These are phyloP conservation scores for Plasmodium coatneyi DNA, from an alignment of 169 alveolate species.

Conservation along the genomic window DNA sequence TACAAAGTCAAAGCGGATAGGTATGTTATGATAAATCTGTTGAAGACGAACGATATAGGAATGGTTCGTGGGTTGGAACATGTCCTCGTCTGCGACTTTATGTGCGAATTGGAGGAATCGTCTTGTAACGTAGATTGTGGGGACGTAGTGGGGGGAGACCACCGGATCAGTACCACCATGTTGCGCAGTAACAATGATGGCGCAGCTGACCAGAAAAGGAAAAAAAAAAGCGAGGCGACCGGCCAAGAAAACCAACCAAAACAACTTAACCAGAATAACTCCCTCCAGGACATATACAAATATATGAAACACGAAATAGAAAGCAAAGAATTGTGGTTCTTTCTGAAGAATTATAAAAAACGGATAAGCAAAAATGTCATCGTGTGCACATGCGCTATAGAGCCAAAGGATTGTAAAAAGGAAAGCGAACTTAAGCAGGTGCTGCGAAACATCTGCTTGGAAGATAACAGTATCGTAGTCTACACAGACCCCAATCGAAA, in stretches of 20 bases:
- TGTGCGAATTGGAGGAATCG: slow-evolving; percentile 22
- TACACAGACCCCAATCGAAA: slow-evolving; percentile 48
- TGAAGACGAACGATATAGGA: slow-evolving; percentile 76
- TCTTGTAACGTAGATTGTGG: not conserved
- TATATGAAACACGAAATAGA: slow-evolving; percentile 13
- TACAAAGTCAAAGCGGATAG: slow-evolving; percentile 79
- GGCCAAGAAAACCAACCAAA: not conserved
- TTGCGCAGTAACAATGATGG: not conserved
- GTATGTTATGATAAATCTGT: slow-evolving; percentile 46
- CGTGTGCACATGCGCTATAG: slow-evolving; percentile 67
- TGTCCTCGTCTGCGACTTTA: slow-evolving; percentile 72
- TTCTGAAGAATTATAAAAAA: slow-evolving; percentile 59
- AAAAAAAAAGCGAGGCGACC: not conserved
- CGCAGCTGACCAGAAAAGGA: not conserved
- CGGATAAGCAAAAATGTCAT: slow-evolving; percentile 57
- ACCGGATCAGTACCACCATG: not conserved
- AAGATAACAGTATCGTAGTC: slow-evolving; percentile 57
- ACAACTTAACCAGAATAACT: not conserved
- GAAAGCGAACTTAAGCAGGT: slow-evolving; percentile 63
- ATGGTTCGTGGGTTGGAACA: slow-evolving; percentile 78
- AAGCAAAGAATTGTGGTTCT: slow-evolving; percentile 63
- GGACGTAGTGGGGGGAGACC: not conserved
- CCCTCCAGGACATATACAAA: slow-evolving; percentile 17
- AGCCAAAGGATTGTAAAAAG: slow-evolving; percentile 62
- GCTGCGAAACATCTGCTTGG: slow-evolving; percentile 52